Evolutionary conservation across 495 filamentous ascomycete species (phyloP), one percentile per base, ranked within the genome.

Genomic region (Xylaria intraflava): DNA sequence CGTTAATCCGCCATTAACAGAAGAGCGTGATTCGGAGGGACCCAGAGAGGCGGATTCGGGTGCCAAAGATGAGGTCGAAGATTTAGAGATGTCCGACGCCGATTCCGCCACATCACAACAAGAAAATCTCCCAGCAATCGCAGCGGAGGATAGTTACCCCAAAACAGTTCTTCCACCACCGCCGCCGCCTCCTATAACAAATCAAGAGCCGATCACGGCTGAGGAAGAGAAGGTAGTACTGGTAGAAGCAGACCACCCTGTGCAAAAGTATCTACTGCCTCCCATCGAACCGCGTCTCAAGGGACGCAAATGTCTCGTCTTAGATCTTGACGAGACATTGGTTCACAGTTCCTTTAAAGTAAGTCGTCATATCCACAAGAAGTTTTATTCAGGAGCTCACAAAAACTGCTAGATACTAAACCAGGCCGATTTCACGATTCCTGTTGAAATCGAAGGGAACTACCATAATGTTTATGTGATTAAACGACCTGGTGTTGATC

Each of bases 271-370:
- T 73, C 75, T 99, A 27, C 72, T 97, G 45, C 89, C 89, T 14
- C 87, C 91, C 9, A 74, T 90, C 43, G 72, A 82, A 16, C 85
- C 90, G 12, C 83, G 85, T 56, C 81, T 93, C 59, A 82, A 84
- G 55, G 87, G 89, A 20, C 84, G 85, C 63, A 99, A 99, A 69
- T 97, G 94, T 62, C 74, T 99, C 39, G 92, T 99, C 14, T 77
- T 99, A 22, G 93, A 99, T 73, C 72, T 99, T 41, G 93, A 99
- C 59, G 93, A 99, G 69, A 99, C 94, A n/a, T 72, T 99, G 31
- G 93, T 99, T 19, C 93, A 99, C 70, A 97, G 93, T 69, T 97
- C 93, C 62, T 99, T 99, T 71, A 99, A 99, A 84, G 93, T 96
- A 72, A 62, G 67, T 51, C 1, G n/a, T 22, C 24, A 16, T 7